phyloP scores from a whole-genome alignment of 1,139 yeast species.

The Ogataea hybrid region DNA sequence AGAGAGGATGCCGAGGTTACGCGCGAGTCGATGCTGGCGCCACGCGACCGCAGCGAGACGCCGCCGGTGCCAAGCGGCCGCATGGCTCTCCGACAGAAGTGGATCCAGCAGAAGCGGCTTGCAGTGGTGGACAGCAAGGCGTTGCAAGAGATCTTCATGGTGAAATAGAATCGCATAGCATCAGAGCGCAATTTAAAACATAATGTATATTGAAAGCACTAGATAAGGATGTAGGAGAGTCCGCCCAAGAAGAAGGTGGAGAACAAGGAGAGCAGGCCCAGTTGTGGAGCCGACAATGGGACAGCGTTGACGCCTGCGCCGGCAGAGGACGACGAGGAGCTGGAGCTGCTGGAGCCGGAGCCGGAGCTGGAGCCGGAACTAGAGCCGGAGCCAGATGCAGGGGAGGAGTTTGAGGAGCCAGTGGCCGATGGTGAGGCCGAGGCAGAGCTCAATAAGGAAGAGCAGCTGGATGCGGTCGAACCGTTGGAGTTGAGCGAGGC shows the following conservation, averaged over 20 bases:
- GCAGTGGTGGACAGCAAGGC: slow-evolving; percentile 89
- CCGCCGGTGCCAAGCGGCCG: slow-evolving; percentile 53
- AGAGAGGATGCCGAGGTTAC: slow-evolving; percentile 32
- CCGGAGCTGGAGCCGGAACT: slow-evolving; percentile 17
- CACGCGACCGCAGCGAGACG: slow-evolving; percentile 32
- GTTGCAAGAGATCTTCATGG: slow-evolving; percentile 89
- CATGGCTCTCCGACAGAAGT: slow-evolving; percentile 76
- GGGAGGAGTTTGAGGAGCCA: slow-evolving; percentile 34
- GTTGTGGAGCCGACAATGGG: slow-evolving; percentile 16
- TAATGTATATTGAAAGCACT: slow-evolving; percentile 4
- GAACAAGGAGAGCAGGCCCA: slow-evolving; percentile 16
- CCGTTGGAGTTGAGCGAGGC: slow-evolving; percentile 42
- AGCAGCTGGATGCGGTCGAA: slow-evolving; percentile 36
- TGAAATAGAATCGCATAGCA: slow-evolving; percentile 39
- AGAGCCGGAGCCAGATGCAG: slow-evolving; percentile 5
- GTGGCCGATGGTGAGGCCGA: slow-evolving; percentile 42
- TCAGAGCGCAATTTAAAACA: slow-evolving; percentile 4
- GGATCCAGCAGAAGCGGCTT: slow-evolving; percentile 86
- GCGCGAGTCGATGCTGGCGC: slow-evolving; percentile 41
- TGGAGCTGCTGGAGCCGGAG: slow-evolving; percentile 16
- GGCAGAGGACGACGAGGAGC: slow-evolving; percentile 3
- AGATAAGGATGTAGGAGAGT: slow-evolving; percentile 30
- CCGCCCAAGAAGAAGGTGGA: slow-evolving; percentile 31
- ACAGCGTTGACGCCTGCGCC: slow-evolving; percentile 9
- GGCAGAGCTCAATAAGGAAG: slow-evolving; percentile 40